phyloP scores from a whole-genome alignment of 805 yeast genomes.

The Maudiozyma pseudohumilis region DNA sequence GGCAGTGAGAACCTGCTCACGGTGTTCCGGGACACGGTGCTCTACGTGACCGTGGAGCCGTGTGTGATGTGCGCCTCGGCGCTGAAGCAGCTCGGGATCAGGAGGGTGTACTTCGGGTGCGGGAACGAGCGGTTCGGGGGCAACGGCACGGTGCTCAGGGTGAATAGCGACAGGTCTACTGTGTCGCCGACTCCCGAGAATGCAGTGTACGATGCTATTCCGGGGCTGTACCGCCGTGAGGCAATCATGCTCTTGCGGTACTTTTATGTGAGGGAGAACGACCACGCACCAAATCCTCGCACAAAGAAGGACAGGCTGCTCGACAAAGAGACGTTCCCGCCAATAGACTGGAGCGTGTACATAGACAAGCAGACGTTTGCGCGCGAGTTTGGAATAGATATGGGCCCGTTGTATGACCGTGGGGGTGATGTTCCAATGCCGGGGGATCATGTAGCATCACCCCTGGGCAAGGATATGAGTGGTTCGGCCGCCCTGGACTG shows the following conservation, averaged over 20 bases:
- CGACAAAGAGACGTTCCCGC: conserved; percentile 49
- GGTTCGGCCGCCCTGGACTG: too few relatives aligned
- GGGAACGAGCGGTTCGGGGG: conserved; percentile 96
- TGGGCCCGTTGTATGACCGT: too few relatives aligned
- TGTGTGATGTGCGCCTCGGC: conserved; percentile 98
- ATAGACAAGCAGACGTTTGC: conserved; percentile 42
- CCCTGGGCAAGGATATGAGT: too few relatives aligned
- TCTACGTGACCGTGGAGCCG: conserved; percentile 95
- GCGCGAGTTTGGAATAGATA: conserved; percentile 13
- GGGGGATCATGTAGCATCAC: conserved; percentile 2
- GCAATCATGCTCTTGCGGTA: conserved; percentile 72
- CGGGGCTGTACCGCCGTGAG: conserved; percentile 73
- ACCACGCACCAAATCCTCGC: conserved; percentile 73
- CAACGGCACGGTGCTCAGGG: conserved; percentile 72
- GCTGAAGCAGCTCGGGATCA: conserved; percentile 66
- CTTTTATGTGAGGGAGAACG: conserved; percentile 80
- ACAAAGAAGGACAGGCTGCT: conserved; percentile 58
- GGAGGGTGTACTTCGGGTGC: conserved; percentile 77
- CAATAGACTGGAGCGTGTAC: conserved; percentile 45
- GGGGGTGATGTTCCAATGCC: too few relatives aligned
- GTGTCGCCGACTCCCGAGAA: background rate
- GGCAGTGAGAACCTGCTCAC: conserved; percentile 18
- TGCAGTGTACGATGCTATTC: conserved; percentile 35
- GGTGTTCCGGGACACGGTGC: conserved; percentile 45
- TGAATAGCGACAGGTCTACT: conserved; percentile 38